phyloP scores from a whole-genome alignment of 1,284 basidiomycete genomes.

The Neonothopanus nambi region DNA sequence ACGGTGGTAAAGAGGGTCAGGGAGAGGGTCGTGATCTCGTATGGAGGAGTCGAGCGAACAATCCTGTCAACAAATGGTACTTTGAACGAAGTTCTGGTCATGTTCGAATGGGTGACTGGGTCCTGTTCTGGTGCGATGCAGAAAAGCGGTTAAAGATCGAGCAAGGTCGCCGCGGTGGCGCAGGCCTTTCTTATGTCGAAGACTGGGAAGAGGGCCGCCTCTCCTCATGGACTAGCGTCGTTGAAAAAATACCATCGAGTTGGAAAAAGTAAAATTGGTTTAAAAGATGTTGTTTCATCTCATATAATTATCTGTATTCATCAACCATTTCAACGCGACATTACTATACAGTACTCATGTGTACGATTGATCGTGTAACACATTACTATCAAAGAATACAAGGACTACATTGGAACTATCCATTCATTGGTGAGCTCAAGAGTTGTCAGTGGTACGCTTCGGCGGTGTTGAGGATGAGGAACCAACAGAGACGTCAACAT shows the following conservation, averaged over 20 bases:
- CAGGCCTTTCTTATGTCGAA: constrained; percentile 74
- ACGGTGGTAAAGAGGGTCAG: constrained; percentile 86
- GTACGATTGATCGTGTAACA: neutral
- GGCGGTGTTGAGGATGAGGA: constrained; percentile 20
- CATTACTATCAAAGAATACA: constrained; percentile 4
- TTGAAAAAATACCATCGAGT: constrained; percentile 77
- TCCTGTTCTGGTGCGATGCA: constrained; percentile 98
- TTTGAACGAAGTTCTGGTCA: constrained; percentile 96
- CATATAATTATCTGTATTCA: no score
- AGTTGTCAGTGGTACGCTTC: constrained; percentile 13
- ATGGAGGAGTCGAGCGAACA: constrained; percentile 91
- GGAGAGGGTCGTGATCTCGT: constrained; percentile 92
- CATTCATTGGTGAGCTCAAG: neutral
- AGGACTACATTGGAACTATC: neutral
- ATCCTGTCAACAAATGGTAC: constrained; percentile 99
- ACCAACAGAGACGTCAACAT: constrained; percentile 18
- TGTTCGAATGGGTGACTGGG: constrained; percentile 81
- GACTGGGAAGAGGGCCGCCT: constrained; percentile 82
- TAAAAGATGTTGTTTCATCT: neutral
- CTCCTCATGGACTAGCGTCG: constrained; percentile 70
- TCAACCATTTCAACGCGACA: no score
- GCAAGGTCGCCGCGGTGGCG: constrained; percentile 59
- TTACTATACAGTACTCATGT: no score
- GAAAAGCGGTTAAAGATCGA: constrained; percentile 78
- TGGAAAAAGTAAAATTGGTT: constrained; percentile 71